These are phyloP conservation scores for Rugonectria rugulosa DNA, from an alignment of 2,329 filamentous ascomycete genomes.

Conservation along the genomic window DNA sequence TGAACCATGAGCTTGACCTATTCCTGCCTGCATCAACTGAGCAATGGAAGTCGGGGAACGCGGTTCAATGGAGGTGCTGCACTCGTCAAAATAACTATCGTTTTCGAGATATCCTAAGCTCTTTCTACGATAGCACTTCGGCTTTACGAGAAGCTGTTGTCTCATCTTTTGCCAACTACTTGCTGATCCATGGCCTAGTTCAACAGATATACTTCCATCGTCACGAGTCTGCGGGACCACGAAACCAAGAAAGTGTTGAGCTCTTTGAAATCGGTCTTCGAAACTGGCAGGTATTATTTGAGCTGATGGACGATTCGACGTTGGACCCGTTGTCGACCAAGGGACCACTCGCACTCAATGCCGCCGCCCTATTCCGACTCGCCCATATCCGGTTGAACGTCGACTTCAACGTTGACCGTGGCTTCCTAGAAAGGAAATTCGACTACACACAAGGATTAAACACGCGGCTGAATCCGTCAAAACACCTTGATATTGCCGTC, in stretches of 20 bases:
- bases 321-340: not conserved
- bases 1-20: not conserved
- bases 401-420: not conserved
- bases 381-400: not conserved
- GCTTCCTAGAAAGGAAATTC: not conserved
- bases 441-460: not conserved
- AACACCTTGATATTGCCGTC: not conserved
- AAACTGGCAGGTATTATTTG: not conserved
- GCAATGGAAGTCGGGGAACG: conserved; percentile 1
- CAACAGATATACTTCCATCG: not conserved
- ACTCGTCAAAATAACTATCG: not conserved
- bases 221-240: not conserved
- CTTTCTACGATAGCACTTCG: not conserved
- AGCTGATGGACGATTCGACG: not conserved
- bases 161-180: not conserved
- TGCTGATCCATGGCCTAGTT: conserved; percentile 1
- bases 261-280: not conserved
- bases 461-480: not conserved
- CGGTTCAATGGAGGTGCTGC: not conserved
- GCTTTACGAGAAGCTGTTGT: not conserved
- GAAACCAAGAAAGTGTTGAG: not conserved
- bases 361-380: not conserved
- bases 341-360: not conserved
- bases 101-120: not conserved
- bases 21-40: not conserved